Evolutionary conservation across 768 basidiomycete species (phyloP), one percentile per base, ranked within the genome.

Genomic region (Boletus huronensis): DNA sequence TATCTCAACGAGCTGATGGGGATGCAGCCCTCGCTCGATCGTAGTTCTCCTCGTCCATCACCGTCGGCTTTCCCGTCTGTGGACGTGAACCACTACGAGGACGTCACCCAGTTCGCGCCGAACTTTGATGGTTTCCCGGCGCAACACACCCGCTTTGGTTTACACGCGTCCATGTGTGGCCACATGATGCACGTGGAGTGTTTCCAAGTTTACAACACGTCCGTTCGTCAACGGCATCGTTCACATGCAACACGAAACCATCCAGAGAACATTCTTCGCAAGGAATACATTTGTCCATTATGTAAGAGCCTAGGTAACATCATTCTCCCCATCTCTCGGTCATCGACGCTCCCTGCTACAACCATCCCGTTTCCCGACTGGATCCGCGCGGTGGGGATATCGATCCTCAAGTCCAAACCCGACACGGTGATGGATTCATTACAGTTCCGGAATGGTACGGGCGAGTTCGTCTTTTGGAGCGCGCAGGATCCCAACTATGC

Each of bases 141-240:
- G 0, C 77, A 80, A 36, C 83, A 82, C 57, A 88, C 88, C 2
- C 85, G 87, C 26, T 96, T 96, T 66, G 94, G 94, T 2, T 75
- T 98, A 13, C 80, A 94, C 65, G 75, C 87, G 10, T 93, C 94
- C 1, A 86, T 93, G 36, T 98, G 96, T 70, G 93, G 87, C 31
- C 97, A 98, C 67, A 84, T 95, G 79, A 98, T 99, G 94, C 97
- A 99, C 72, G 73, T 95, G 57, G 84, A 88, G 39, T 98, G 97
- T 72, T 96, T 98, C 76, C 87, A 88, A 46, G 87, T 87, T 2
- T 98, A 98, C 70, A 93, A 83, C 59, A 68, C 80, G 2, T 95
- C 94, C 17, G 87, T 98, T 50, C 82, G 91, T 42, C 86, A 89
- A 57, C 87, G 95, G 13, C 93, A 96, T 66, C 82, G 89, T 8